Evolutionary conservation across 257 asterid genomes (phyloP).

Genomic region (Rhazya stricta): DNA sequence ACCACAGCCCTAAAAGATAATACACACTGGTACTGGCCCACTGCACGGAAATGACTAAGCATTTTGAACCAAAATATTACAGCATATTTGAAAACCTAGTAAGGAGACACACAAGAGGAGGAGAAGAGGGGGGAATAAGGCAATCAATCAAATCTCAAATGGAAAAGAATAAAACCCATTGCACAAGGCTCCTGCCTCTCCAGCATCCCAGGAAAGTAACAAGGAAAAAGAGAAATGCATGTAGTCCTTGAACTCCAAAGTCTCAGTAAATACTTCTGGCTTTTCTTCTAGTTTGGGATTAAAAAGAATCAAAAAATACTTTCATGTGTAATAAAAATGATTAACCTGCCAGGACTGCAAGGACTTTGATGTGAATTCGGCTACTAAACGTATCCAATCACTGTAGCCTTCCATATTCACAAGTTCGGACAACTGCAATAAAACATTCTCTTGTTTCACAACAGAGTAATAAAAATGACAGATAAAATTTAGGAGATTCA

Average conservation of each 20-base stretch:
- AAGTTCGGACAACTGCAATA: conserved; percentile 83
- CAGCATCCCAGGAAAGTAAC: not conserved
- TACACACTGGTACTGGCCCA: conserved; percentile 99
- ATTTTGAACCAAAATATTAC: not conserved
- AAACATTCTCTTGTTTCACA: conserved; percentile 4
- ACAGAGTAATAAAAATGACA: not conserved
- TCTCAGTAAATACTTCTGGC: not conserved
- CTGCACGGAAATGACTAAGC: conserved; percentile 35
- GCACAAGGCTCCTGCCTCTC: not conserved
- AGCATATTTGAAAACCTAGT: not conserved
- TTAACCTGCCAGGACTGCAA: conserved; percentile 94
- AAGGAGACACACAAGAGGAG: not conserved
- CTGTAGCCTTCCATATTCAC: conserved; percentile 92
- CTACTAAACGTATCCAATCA: conserved; percentile 97
- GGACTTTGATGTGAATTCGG: conserved; percentile 87
- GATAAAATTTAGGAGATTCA: not conserved
- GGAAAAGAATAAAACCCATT: not conserved
- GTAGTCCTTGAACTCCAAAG: not conserved
- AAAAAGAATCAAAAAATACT: not conserved
- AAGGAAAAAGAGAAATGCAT: not conserved
- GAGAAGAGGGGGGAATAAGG: not conserved
- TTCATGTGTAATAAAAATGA: not conserved
- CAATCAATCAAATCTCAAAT: not conserved
- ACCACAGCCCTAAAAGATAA: conserved; percentile 97
- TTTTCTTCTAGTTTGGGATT: not conserved